A percentile compares a stretch with the other conserved stretches of the same genome.
phyloP scores from a whole-genome alignment of 176 grass and related monocot genomes.

The Oryza glumipatula region DNA sequence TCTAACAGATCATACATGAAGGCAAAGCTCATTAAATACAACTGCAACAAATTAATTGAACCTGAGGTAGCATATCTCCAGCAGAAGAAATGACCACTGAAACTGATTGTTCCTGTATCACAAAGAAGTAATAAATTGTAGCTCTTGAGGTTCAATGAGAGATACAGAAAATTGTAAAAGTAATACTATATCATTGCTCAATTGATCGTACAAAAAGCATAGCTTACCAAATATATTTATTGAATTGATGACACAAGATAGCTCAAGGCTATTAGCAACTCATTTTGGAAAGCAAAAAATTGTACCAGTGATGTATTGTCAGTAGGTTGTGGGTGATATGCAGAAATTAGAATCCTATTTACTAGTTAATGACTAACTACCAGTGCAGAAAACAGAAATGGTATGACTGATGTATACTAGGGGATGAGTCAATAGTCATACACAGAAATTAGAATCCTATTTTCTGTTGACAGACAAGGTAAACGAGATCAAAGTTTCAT shows the following conservation, averaged over 20 bases:
- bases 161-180: not conserved
- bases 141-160: constrained; percentile 15
- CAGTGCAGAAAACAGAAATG: not conserved
- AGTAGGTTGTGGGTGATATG: constrained; percentile 13
- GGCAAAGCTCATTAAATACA: constrained; percentile 23
- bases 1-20: constrained; percentile 19
- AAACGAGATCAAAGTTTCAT: not conserved
- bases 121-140: constrained; percentile 32
- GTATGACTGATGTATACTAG: not conserved
- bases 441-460: not conserved
- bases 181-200: too few species aligned
- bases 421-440: not conserved
- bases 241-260: not conserved
- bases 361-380: not conserved
- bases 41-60: constrained; percentile 47
- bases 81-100: constrained; percentile 83
- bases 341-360: constrained; percentile 18
- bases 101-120: constrained; percentile 78
- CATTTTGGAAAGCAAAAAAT: constrained; percentile 9
- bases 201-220: not conserved
- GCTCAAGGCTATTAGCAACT: not conserved
- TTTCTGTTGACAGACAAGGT: not conserved
- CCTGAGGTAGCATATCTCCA: constrained; percentile 95
- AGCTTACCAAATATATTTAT: not conserved
- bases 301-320: not conserved